A percentile compares a stretch with the other conserved stretches of the same genome.
Evolutionary conservation across 2,329 filamentous ascomycete genomes (phyloP).

Genomic region (Monascus ruber): DNA sequence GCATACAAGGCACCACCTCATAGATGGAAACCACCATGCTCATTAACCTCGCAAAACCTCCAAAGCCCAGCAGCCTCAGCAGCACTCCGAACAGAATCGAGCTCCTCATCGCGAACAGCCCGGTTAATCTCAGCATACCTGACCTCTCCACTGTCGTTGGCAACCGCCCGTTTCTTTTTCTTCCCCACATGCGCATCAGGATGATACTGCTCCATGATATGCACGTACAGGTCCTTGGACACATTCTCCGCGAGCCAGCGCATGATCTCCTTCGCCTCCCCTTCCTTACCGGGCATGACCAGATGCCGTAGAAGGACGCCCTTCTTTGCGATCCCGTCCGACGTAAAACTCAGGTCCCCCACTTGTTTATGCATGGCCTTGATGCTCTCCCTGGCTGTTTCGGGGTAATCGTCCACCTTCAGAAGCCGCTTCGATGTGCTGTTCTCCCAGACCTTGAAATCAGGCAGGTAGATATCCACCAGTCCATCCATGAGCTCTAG

Average conservation of each 20-base stretch:
- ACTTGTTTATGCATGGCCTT: slow-evolving; percentile 72
- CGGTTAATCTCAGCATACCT: slow-evolving; percentile 71
- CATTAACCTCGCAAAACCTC: slow-evolving; percentile 60
- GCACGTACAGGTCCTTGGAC: slow-evolving; percentile 64
- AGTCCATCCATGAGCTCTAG: slow-evolving; percentile 64
- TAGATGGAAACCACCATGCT: slow-evolving; percentile 45
- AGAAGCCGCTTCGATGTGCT: slow-evolving; percentile 57
- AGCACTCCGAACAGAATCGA: slow-evolving; percentile 54
- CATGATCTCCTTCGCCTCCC: slow-evolving; percentile 64
- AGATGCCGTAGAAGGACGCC: slow-evolving; percentile 68
- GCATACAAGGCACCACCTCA: slow-evolving; percentile 8
- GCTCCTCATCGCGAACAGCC: slow-evolving; percentile 52
- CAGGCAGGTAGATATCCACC: slow-evolving; percentile 76
- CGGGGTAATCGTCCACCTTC: slow-evolving; percentile 66
- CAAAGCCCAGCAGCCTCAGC: slow-evolving; percentile 63
- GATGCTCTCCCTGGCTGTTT: slow-evolving; percentile 63
- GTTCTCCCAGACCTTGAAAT: slow-evolving; percentile 72
- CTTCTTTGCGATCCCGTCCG: slow-evolving; percentile 67
- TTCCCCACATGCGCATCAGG: slow-evolving; percentile 75
- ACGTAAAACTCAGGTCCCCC: slow-evolving; percentile 70
- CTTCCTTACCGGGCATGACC: slow-evolving; percentile 72
- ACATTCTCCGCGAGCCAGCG: slow-evolving; percentile 62
- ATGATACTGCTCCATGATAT: slow-evolving; percentile 84
- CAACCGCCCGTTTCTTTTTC: slow-evolving; percentile 31
- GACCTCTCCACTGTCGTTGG: slow-evolving; percentile 34